phyloP scores from a whole-genome alignment of 2,329 filamentous ascomycete genomes.

The Diaporthe batatas region DNA sequence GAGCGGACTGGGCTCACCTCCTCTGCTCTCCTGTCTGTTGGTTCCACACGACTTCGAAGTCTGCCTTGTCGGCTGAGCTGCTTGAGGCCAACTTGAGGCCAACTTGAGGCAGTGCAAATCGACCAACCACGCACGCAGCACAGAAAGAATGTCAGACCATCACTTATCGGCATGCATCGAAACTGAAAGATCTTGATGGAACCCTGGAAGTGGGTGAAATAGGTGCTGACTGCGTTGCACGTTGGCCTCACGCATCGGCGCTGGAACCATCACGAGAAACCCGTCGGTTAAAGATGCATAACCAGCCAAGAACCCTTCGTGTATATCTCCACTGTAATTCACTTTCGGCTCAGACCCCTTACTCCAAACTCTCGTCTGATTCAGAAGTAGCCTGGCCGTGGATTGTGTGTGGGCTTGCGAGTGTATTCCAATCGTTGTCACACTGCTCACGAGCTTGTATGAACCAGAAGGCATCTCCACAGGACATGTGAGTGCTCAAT shows the following conservation, averaged over 20 bases:
- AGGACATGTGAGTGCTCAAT: background rate
- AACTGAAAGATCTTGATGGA: background rate
- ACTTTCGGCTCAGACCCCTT: slow-evolving; percentile 25
- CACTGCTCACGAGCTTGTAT: background rate
- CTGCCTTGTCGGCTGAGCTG: slow-evolving; percentile 19
- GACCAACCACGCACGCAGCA: slow-evolving; percentile 14
- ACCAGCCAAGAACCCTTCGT: slow-evolving; percentile 5
- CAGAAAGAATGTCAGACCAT: background rate
- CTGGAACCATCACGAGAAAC: slow-evolving; percentile 5
- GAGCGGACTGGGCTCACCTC: background rate
- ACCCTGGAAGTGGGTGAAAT: background rate
- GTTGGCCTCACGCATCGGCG: slow-evolving; percentile 10
- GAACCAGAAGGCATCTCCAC: background rate
- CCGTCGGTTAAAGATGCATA: slow-evolving; percentile 8
- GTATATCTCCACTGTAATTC: slow-evolving; percentile 6
- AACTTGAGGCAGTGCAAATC: slow-evolving; percentile 11
- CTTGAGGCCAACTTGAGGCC: slow-evolving; percentile 15
- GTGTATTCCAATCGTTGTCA: background rate
- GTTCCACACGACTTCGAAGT: slow-evolving; percentile 2
- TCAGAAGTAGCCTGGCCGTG: slow-evolving; percentile 5
- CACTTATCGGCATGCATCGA: background rate
- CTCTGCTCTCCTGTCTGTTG: background rate
- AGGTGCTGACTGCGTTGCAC: background rate
- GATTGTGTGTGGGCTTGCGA: background rate
- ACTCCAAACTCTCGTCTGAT: background rate